Percentiles rank a stretch among this genome's conserved stretches.
Evolutionary conservation across 208 protist species (phyloP).

Genomic region (Leishmania tropica): DNA sequence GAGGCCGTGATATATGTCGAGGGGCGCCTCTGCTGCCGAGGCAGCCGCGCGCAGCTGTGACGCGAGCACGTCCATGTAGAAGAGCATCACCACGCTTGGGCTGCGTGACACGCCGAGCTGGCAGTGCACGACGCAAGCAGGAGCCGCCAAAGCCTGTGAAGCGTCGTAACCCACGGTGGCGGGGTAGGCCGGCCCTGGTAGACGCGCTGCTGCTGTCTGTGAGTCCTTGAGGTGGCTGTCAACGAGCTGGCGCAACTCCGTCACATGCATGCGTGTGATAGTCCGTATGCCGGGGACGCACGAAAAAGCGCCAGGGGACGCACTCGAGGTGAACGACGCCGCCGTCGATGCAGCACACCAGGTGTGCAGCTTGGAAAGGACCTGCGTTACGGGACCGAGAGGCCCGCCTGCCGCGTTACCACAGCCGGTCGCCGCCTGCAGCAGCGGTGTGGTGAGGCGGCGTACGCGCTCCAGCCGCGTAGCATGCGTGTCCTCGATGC

Average conservation of each 20-base stretch:
- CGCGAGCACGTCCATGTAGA: slow-evolving; percentile 32
- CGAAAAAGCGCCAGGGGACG: neutral
- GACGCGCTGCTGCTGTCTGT: neutral
- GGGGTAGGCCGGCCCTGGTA: neutral
- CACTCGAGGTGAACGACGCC: neutral
- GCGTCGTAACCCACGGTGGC: neutral
- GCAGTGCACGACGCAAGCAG: slow-evolving; percentile 80
- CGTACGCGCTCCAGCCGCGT: slow-evolving; percentile 23
- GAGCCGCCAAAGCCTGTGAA: slow-evolving; percentile 5
- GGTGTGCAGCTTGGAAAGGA: slow-evolving; percentile 12
- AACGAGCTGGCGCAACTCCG: neutral
- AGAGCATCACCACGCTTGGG: slow-evolving; percentile 62
- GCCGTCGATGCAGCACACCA: slow-evolving; percentile 11
- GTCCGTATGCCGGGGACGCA: neutral
- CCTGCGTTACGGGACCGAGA: slow-evolving; percentile 8
- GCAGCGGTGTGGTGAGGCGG: slow-evolving; percentile 28
- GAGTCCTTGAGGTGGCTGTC: neutral
- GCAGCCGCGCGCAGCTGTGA: slow-evolving; percentile 7
- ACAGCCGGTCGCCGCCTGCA: slow-evolving; percentile 7
- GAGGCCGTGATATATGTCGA: slow-evolving; percentile 20
- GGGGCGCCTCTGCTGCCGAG: neutral
- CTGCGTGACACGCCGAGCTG: slow-evolving; percentile 79
- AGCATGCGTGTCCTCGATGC: slow-evolving; percentile 25
- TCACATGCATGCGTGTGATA: neutral
- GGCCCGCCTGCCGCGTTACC: neutral